These are phyloP conservation scores for Hortaea sp. DNA, from an alignment of 2,329 filamentous ascomycete genomes.

Conservation along the genomic window DNA sequence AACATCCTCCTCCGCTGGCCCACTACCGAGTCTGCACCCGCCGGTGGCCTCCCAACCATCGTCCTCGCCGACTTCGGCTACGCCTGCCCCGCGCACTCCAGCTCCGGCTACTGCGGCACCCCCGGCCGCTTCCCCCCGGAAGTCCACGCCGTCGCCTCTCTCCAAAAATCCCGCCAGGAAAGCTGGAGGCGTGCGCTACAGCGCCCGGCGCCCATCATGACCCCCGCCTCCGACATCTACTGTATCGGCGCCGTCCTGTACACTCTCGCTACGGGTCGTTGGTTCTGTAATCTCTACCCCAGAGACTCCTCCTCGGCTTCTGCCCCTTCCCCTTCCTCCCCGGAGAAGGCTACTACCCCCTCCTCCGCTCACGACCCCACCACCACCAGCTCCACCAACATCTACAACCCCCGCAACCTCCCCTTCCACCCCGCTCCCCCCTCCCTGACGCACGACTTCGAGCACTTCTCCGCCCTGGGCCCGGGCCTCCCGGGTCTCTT, in stretches of 20 bases:
- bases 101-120: slow-evolving; percentile 8
- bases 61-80: slow-evolving; percentile 18
- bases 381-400: not conserved
- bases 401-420: not conserved
- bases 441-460: too few relatives aligned
- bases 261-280: slow-evolving; percentile 6
- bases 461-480: too few relatives aligned
- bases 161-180: slow-evolving; percentile 3
- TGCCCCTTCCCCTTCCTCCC: too few relatives aligned
- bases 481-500: too few relatives aligned
- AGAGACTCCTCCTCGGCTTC: not conserved
- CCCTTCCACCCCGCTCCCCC: not conserved
- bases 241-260: slow-evolving; percentile 15
- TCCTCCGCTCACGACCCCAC: too few relatives aligned
- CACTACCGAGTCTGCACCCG: not conserved
- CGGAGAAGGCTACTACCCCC: too few relatives aligned
- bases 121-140: slow-evolving; percentile 7
- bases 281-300: not conserved
- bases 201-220: slow-evolving; percentile 3
- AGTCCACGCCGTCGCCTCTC: not conserved
- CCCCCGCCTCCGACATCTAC: slow-evolving; percentile 15
- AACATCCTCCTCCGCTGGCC: slow-evolving; percentile 17
- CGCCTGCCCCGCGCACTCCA: not conserved
- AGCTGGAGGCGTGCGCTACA: not conserved
- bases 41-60: slow-evolving; percentile 11